phyloP scores from a whole-genome alignment of 1,284 basidiomycete genomes.

The Heliocybe sulcata region DNA sequence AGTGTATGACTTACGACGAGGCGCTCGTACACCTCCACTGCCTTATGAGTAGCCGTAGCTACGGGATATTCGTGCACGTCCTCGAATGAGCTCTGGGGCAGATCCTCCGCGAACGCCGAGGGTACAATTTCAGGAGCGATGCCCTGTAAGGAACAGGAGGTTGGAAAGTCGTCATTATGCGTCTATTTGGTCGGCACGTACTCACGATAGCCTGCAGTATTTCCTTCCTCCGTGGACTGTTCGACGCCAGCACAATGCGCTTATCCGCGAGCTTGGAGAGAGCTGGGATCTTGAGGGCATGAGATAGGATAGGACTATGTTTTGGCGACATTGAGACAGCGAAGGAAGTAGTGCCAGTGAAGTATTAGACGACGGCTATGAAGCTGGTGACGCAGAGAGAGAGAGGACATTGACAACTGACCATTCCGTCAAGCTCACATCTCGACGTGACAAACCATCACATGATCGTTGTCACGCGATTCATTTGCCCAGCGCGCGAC shows the following conservation, averaged over 20 bases:
- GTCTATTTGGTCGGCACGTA: not conserved
- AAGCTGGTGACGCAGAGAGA: too few species aligned
- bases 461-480: not conserved
- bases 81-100: constrained; percentile 64
- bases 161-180: not conserved
- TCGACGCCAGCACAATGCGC: constrained; percentile 79
- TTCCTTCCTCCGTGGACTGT: constrained; percentile 79
- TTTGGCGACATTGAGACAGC: not conserved
- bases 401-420: too few species aligned
- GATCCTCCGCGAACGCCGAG: constrained; percentile 83
- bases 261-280: constrained; percentile 68
- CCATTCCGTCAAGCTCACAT: not conserved
- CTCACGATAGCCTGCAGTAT: constrained; percentile 77
- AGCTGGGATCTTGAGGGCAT: constrained; percentile 67
- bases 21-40: constrained; percentile 86
- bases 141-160: constrained; percentile 51
- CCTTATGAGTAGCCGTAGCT: constrained; percentile 89
- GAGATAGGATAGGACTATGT: constrained; percentile 45
- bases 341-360: too few species aligned
- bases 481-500: not conserved
- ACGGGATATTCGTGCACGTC: constrained; percentile 91
- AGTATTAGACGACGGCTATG: too few species aligned
- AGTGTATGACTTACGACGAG: constrained; percentile 52
- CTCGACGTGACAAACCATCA: not conserved
- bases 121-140: constrained; percentile 83